These are phyloP conservation scores for Skeletonema potamos DNA, from an alignment of 108 stramenopile genomes.

Conservation along the genomic window DNA sequence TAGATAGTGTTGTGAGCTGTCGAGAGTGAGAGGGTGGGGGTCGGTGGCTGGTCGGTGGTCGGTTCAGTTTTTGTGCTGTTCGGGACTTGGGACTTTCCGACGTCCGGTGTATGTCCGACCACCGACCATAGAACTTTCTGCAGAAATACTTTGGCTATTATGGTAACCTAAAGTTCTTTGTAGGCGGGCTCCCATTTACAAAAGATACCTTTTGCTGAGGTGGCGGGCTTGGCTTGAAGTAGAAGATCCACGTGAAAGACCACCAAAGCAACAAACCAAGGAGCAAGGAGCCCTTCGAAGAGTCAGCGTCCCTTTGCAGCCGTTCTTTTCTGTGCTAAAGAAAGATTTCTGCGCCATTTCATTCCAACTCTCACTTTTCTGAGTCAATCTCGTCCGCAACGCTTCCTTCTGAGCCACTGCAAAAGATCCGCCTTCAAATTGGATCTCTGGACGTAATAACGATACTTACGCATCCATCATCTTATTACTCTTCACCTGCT, in stretches of 20 bases:
- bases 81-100: no score
- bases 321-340: slow-evolving; percentile 5
- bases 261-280: not conserved
- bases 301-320: slow-evolving; percentile 3
- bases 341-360: not conserved
- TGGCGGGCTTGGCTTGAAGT: not conserved
- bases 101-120: no score
- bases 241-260: not conserved
- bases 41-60: no score
- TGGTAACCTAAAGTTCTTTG: not conserved
- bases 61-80: no score
- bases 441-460: not conserved
- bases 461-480: slow-evolving; percentile 2
- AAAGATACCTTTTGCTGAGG: slow-evolving; percentile 1
- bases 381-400: not conserved
- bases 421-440: slow-evolving; percentile 22
- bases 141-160: no score
- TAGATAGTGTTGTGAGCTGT: not conserved
- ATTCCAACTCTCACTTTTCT: slow-evolving; percentile 2
- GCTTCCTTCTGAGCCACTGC: not conserved
- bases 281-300: not conserved
- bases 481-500: not conserved
- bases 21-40: no score
- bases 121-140: no score
- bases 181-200: not conserved